phyloP scores from a whole-genome alignment of 192 early-diverging fungal species.

The Backusella australiensis region DNA sequence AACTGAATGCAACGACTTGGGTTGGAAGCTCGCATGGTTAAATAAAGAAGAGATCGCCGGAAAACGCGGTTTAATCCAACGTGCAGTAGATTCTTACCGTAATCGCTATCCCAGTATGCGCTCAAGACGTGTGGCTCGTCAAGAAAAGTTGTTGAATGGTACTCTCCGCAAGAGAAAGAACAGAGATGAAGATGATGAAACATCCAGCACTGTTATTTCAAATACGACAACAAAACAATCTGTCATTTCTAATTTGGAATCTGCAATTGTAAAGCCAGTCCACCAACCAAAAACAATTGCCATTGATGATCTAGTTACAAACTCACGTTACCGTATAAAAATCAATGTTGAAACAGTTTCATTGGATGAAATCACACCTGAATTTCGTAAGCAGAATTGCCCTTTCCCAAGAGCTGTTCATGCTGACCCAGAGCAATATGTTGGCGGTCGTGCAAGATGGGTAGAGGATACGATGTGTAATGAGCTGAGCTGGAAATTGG shows the following conservation, averaged over 20 bases:
- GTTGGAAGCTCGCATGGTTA: slow-evolving; percentile 81
- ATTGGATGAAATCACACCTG: slow-evolving; percentile 36
- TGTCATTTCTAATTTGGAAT: slow-evolving; percentile 1
- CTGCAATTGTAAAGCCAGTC: slow-evolving; percentile 10
- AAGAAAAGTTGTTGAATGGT: slow-evolving; percentile 66
- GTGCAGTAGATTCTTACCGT: slow-evolving; percentile 81
- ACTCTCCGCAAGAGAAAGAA: slow-evolving; percentile 46
- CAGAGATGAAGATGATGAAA: slow-evolving; percentile 26
- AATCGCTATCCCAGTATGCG: slow-evolving; percentile 67
- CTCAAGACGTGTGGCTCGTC: slow-evolving; percentile 69
- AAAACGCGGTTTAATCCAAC: slow-evolving; percentile 76
- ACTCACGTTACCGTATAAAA: slow-evolving; percentile 40
- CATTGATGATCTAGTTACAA: slow-evolving; percentile 29
- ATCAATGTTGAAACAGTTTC: slow-evolving; percentile 51
- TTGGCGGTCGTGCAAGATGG: slow-evolving; percentile 28
- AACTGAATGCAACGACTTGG: slow-evolving; percentile 80
- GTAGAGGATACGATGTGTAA: slow-evolving; percentile 49
- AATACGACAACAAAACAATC: neutral
- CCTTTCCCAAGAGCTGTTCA: slow-evolving; percentile 47
- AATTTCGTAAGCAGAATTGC: slow-evolving; percentile 54
- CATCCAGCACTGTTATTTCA: neutral
- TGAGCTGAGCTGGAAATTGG: slow-evolving; percentile 66
- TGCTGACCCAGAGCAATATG: slow-evolving; percentile 21
- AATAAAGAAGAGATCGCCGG: slow-evolving; percentile 65
- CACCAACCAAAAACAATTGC: slow-evolving; percentile 38